These are phyloP conservation scores for Blastomyces emzantsi DNA, from an alignment of 2,329 filamentous ascomycete species.

Conservation along the genomic window DNA sequence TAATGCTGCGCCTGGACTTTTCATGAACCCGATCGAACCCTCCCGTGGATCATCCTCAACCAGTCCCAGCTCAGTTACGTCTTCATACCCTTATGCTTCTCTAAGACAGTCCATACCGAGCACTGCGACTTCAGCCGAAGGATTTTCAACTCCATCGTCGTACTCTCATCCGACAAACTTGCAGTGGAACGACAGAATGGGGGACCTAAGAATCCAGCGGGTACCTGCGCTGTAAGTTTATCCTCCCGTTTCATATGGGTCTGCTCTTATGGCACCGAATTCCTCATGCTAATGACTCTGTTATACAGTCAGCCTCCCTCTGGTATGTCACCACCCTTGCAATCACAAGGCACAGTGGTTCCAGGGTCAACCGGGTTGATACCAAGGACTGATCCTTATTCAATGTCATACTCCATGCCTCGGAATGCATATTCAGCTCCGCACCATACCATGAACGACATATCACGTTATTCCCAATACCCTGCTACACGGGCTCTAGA, in stretches of 20 bases:
- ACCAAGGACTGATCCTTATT: slow-evolving; percentile 34
- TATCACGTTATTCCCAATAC: slow-evolving; percentile 28
- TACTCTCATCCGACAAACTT: slow-evolving; percentile 29
- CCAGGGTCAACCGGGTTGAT: slow-evolving; percentile 24
- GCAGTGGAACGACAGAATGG: slow-evolving; percentile 30
- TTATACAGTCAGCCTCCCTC: slow-evolving; percentile 38
- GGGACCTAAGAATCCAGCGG: slow-evolving; percentile 29
- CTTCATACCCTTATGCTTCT: slow-evolving; percentile 39
- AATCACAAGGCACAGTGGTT: slow-evolving; percentile 24
- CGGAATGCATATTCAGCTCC: slow-evolving; percentile 25
- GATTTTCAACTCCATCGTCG: slow-evolving; percentile 27
- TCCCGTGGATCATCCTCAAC: slow-evolving; percentile 47
- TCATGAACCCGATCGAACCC: slow-evolving; percentile 45
- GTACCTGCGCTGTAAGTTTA: slow-evolving; percentile 34
- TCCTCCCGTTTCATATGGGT: background rate
- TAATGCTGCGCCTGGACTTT: slow-evolving; percentile 41
- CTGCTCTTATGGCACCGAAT: background rate
- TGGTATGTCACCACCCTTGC: slow-evolving; percentile 36
- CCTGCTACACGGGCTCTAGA: slow-evolving; percentile 27
- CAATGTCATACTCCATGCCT: slow-evolving; percentile 27
- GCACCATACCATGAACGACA: slow-evolving; percentile 25
- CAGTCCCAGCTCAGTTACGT: slow-evolving; percentile 44
- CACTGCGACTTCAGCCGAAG: slow-evolving; percentile 22
- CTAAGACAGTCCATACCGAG: slow-evolving; percentile 30
- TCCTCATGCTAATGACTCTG: slow-evolving; percentile 11